Percentiles rank a stretch among this genome's conserved stretches.
These are phyloP conservation scores for Dendrothele bispora DNA, from an alignment of 768 basidiomycete genomes.

Conservation along the genomic window DNA sequence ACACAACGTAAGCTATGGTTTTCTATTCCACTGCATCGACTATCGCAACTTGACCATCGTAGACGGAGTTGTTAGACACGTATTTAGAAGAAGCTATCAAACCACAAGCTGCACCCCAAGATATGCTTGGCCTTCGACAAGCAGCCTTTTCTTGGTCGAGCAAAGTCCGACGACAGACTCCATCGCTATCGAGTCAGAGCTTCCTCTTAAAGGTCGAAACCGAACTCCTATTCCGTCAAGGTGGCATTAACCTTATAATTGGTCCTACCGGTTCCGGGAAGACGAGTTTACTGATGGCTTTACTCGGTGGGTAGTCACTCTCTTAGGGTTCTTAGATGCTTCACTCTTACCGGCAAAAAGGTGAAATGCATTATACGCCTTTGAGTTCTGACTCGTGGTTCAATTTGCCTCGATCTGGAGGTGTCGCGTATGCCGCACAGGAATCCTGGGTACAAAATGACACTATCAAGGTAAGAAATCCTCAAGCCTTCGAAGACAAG, in stretches of 20 bases:
- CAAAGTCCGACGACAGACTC: too few relatives aligned
- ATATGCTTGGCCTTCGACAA: slow-evolving; percentile 33
- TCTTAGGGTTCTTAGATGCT: slow-evolving; percentile 2
- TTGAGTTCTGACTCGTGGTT: slow-evolving; percentile 42
- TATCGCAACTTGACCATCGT: slow-evolving; percentile 21
- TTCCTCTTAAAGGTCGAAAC: slow-evolving; percentile 40
- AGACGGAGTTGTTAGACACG: slow-evolving; percentile 23
- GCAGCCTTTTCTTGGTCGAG: slow-evolving; percentile 41
- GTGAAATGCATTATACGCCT: slow-evolving; percentile 47
- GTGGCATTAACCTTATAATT: slow-evolving; percentile 39
- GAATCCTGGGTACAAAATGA: slow-evolving; percentile 66
- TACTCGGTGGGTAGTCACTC: slow-evolving; percentile 34
- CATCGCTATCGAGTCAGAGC: slow-evolving; percentile 20
- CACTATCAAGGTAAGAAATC: slow-evolving; percentile 45
- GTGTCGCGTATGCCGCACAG: slow-evolving; percentile 63
- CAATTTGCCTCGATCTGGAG: slow-evolving; percentile 51
- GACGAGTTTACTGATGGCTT: slow-evolving; percentile 47
- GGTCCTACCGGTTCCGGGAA: slow-evolving; percentile 31
- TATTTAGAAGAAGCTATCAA: slow-evolving; percentile 13
- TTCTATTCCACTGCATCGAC: background rate
- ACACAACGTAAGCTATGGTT: slow-evolving; percentile 22
- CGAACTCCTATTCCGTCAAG: slow-evolving; percentile 41
- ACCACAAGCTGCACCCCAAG: background rate
- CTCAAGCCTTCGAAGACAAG: too few relatives aligned
- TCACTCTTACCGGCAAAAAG: slow-evolving; percentile 8